Evolutionary conservation across 2,329 filamentous ascomycete species (phyloP).

Genomic region (Sarocladium oryzae): DNA sequence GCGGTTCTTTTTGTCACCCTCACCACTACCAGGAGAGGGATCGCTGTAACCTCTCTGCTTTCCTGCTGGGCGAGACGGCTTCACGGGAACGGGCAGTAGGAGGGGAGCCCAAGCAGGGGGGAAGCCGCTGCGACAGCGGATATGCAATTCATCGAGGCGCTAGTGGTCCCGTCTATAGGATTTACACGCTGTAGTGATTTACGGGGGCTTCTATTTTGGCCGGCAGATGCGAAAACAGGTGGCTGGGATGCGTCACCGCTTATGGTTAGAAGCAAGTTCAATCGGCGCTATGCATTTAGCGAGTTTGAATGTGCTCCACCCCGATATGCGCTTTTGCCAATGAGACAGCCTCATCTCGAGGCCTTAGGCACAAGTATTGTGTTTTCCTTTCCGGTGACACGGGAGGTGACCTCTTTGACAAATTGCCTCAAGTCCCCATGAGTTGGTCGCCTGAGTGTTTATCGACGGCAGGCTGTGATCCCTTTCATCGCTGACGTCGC

Average conservation of each 20-base stretch:
- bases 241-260: constrained; percentile 7
- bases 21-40: neutral
- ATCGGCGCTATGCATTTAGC: constrained; percentile 1
- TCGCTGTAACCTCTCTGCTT: neutral
- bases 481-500: neutral
- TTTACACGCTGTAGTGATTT: neutral
- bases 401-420: neutral
- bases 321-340: constrained; percentile 6
- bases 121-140: neutral
- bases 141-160: constrained; percentile 1
- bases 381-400: neutral
- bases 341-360: constrained; percentile 4
- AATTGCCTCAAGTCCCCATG: too few species aligned
- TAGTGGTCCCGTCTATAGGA: neutral
- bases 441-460: too few species aligned
- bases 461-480: too few species aligned
- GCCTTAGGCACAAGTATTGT: constrained; percentile 3
- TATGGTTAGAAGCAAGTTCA: neutral
- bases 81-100: constrained; percentile 1
- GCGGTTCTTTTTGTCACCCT: constrained; percentile 7
- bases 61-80: constrained; percentile 4
- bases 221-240: neutral
- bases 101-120: constrained; percentile 8
- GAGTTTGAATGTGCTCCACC: neutral
- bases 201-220: neutral